These are phyloP conservation scores for Microsporum audouinii DNA, from an alignment of 2,329 filamentous ascomycete genomes.

Conservation along the genomic window DNA sequence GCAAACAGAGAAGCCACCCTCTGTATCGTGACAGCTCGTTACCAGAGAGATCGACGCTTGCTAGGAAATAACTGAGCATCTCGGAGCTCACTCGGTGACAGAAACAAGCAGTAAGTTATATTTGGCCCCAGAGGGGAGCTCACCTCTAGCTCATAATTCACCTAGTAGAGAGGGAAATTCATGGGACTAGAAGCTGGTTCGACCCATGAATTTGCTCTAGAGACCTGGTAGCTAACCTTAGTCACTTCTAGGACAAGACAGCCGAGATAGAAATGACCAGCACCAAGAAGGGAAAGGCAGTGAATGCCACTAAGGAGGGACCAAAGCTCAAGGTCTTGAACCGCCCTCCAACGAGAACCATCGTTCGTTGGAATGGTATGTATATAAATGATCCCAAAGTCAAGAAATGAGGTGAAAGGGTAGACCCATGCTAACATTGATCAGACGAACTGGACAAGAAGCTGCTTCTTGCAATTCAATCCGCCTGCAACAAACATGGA, in stretches of 20 bases:
- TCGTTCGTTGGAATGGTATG: slow-evolving; percentile 37
- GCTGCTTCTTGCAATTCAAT: slow-evolving; percentile 33
- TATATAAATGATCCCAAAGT: not conserved
- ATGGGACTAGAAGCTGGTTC: not conserved
- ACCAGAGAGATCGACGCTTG: not conserved
- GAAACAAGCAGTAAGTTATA: not conserved
- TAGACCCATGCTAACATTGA: slow-evolving; percentile 14
- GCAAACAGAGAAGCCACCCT: not conserved
- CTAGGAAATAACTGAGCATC: not conserved
- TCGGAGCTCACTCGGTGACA: not conserved
- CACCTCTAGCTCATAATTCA: not conserved
- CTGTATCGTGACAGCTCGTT: not conserved
- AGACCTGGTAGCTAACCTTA: not conserved
- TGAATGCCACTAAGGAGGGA: not conserved
- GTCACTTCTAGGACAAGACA: not conserved
- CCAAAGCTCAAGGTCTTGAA: slow-evolving; percentile 5
- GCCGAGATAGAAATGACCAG: not conserved
- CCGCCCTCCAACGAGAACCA: slow-evolving; percentile 24
- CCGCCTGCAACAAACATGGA: slow-evolving; percentile 27
- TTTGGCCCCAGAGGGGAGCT: not conserved
- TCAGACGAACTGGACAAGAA: slow-evolving; percentile 35
- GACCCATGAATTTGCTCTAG: not conserved
- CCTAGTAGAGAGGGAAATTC: not conserved
- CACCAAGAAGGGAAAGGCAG: not conserved
- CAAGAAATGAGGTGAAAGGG: not conserved